Percentiles rank a stretch among this genome's conserved stretches.
These are phyloP conservation scores for Talaromyces wortmannii DNA, from an alignment of 495 filamentous ascomycete genomes.

Conservation along the genomic window DNA sequence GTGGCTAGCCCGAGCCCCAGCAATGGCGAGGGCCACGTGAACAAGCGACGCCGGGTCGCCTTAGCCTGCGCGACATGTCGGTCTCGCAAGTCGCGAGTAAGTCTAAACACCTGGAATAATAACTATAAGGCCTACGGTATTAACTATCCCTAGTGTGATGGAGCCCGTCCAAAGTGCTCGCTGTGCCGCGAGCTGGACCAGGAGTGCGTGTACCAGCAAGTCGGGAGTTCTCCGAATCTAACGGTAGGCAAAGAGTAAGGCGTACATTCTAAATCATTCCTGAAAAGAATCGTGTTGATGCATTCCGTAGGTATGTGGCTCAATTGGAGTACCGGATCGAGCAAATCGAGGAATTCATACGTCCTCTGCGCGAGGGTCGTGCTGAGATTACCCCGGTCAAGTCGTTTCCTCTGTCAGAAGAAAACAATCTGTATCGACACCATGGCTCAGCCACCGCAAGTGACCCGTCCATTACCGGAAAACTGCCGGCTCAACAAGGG, in stretches of 20 bases:
- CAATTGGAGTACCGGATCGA: not conserved
- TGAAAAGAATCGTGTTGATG: slow-evolving; percentile 10
- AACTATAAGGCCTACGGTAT: too few species aligned
- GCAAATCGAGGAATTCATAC: not conserved
- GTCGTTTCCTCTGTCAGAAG: slow-evolving; percentile 15
- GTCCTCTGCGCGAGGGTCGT: slow-evolving; percentile 5
- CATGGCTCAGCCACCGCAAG: slow-evolving; percentile 4
- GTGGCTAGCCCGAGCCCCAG: not conserved
- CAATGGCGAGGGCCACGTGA: not conserved
- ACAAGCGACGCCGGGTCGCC: slow-evolving; percentile 26
- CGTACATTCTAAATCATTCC: not conserved
- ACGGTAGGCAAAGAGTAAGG: slow-evolving; percentile 37
- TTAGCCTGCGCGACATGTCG: slow-evolving; percentile 40
- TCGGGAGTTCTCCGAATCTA: slow-evolving; percentile 29
- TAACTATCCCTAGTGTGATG: slow-evolving; percentile 27
- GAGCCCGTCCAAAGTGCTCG: slow-evolving; percentile 35
- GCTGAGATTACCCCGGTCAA: slow-evolving; percentile 15
- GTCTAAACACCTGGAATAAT: slow-evolving; percentile 3
- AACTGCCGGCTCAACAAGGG: not conserved
- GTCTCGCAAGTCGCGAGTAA: slow-evolving; percentile 37
- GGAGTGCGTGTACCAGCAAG: slow-evolving; percentile 37
- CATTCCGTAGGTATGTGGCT: not conserved
- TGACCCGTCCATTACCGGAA: not conserved
- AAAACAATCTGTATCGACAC: slow-evolving; percentile 16
- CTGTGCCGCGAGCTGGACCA: slow-evolving; percentile 34